phyloP scores from a whole-genome alignment of 108 stramenopile species.

The Cylindrotheca fusiformis region DNA sequence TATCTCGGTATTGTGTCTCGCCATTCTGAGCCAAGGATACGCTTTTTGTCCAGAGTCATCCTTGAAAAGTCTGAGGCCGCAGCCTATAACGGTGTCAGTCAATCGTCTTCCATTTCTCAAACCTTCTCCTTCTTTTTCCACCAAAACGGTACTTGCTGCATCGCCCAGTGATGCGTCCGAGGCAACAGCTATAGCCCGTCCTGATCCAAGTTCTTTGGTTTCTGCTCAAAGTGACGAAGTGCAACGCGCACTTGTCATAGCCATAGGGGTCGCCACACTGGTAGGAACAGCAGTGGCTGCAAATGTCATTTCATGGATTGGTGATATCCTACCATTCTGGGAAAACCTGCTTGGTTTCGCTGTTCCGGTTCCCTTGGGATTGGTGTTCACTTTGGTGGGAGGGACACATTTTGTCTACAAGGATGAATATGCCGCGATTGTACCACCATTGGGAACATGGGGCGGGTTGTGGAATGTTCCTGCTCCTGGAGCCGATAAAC shows the following conservation, averaged over 20 bases:
- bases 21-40: no score
- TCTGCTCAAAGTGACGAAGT: conserved; percentile 42
- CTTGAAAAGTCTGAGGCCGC: no score
- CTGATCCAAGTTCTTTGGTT: conserved; percentile 65
- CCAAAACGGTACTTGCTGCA: no score
- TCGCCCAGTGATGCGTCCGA: no score
- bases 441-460: conserved; percentile 84
- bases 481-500: conserved; percentile 53
- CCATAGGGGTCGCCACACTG: conserved; percentile 39
- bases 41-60: no score
- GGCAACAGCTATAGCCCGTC: conserved; percentile 37
- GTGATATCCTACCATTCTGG: conserved; percentile 47
- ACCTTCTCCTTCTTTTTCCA: no score
- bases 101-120: no score
- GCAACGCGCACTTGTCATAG: conserved; percentile 45
- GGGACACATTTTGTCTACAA: conserved; percentile 75
- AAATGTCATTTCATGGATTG: conserved; percentile 36
- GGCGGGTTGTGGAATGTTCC: conserved; percentile 86
- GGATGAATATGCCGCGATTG: conserved; percentile 69
- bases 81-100: no score
- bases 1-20: no score
- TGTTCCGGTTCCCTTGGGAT: conserved; percentile 67
- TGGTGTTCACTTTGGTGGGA: conserved; percentile 72
- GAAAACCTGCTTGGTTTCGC: conserved; percentile 58
- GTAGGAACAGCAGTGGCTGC: conserved; percentile 47